phyloP scores from a whole-genome alignment of 169 alveolate genomes.

The Miamiensis avidus region DNA sequence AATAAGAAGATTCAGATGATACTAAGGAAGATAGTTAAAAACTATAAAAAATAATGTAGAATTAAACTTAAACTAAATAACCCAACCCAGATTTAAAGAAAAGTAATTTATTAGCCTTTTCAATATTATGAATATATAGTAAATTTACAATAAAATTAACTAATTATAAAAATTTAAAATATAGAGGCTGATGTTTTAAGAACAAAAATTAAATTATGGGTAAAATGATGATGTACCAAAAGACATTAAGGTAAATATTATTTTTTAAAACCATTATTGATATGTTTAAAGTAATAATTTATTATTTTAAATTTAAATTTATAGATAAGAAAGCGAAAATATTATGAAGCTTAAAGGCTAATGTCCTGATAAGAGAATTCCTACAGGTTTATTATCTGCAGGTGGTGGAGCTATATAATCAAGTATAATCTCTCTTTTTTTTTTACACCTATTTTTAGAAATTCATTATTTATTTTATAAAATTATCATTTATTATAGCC shows the following conservation, averaged over 20 bases:
- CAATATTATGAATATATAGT: background rate
- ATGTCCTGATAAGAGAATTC: slow-evolving; percentile 83
- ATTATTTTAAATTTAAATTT: too few relatives aligned
- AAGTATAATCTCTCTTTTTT: too few relatives aligned
- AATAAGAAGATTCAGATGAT: slow-evolving; percentile 44
- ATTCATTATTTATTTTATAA: too few relatives aligned
- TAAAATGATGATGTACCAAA: slow-evolving; percentile 52
- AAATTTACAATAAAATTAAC: too few relatives aligned
- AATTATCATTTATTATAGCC: slow-evolving; percentile 37
- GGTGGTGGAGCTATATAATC: slow-evolving; percentile 70
- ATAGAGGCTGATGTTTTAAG: slow-evolving; percentile 38
- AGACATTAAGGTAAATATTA: slow-evolving; percentile 44
- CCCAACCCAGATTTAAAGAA: background rate
- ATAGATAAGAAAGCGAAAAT: slow-evolving; percentile 73
- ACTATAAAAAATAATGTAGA: slow-evolving; percentile 48
- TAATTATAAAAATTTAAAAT: too few relatives aligned
- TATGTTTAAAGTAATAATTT: too few relatives aligned
- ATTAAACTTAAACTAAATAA: slow-evolving; percentile 50
- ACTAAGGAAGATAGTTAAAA: slow-evolving; percentile 55
- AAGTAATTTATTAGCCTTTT: background rate
- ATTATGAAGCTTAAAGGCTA: slow-evolving; percentile 69
- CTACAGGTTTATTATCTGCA: slow-evolving; percentile 65
- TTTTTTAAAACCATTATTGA: too few relatives aligned
- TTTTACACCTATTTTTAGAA: too few relatives aligned
- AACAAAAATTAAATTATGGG: slow-evolving; percentile 52